phyloP scores from a whole-genome alignment of 257 asterid genomes.

The Rhazya stricta region DNA sequence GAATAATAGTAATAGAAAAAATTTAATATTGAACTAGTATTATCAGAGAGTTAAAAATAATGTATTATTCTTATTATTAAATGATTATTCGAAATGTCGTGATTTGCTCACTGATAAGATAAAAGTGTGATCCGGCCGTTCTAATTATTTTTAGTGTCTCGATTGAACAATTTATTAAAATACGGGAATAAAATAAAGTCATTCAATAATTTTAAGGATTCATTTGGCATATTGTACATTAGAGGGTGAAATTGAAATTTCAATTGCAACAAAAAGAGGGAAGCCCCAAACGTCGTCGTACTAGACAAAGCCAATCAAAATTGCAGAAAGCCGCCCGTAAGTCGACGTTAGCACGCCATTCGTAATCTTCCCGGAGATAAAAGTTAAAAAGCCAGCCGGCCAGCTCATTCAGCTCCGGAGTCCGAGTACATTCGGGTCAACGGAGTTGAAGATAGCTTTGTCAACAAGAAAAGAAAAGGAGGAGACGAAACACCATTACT shows the following conservation, averaged over 20 bases:
- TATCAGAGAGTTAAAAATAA: too few species aligned
- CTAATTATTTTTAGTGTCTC: too few species aligned
- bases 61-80: too few species aligned
- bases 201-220: too few species aligned
- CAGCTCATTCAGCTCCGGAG: constrained; percentile 2
- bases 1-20: too few species aligned
- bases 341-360: neutral
- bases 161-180: too few species aligned
- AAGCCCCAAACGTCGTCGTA: neutral
- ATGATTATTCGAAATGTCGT: too few species aligned
- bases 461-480: constrained; percentile 2
- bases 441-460: constrained; percentile 7
- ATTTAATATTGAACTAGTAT: too few species aligned
- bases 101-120: too few species aligned
- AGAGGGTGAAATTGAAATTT: neutral
- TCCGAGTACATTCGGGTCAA: neutral
- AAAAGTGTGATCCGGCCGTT: too few species aligned
- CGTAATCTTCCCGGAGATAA: neutral
- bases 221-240: neutral
- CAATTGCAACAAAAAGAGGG: neutral
- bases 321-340: neutral
- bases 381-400: neutral
- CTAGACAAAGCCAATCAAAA: neutral
- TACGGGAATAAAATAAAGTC: too few species aligned
- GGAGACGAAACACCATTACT: neutral